Evolutionary conservation across 2,329 filamentous ascomycete genomes (phyloP), one percentile per base, ranked within the genome.

Genomic region (Talaromyces amestolkiae): DNA sequence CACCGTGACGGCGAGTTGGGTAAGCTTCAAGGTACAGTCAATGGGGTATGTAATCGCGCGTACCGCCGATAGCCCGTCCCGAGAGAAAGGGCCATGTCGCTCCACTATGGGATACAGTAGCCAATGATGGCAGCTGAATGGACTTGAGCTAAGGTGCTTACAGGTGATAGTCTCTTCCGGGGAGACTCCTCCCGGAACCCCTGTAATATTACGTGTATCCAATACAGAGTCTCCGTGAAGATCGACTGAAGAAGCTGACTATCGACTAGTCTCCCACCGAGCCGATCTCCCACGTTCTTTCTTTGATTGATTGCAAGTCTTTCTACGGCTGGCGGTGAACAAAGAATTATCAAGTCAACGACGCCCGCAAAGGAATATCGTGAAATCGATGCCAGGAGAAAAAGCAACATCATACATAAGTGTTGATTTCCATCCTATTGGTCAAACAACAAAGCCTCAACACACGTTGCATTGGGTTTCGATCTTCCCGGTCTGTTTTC

Each of bases 11-110:
- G 53, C 10, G 51, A 35, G 27, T 13, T 33, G 9, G 35, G 51
- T 22, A 37, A 24, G 33, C 33, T 39, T 22, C n/a, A 22, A 37
- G 53, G 53, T 37, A 54, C 51, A 31, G 22, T 27, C 35, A 43
- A 9, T 59, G 31, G 37, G 45, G 33, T 45, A 51, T 49, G 60
- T 54, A 54, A 59, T 19, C 5, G 47, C 22, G 17, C 61, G 61
- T 63, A 63, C 35, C 39, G 39, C 49, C 27, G 19, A 27, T 63
- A 65, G 64, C 17, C 43, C 13, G 64, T 62, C 64, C 64, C 59
- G 51, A 58, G 64, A 45, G 53, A 62, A 43, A 61, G 64, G 64
- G 51, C 59, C 61, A 35, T 27, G 35, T n/a, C 31, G 11, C 49
- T 33, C 61, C 61, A 63, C 61, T 56, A 39, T 54, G 49, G 37